A percentile compares a stretch with the other conserved stretches of the same genome.
phyloP scores from a whole-genome alignment of 1,139 yeast species.

The Candida frijolesensis region DNA sequence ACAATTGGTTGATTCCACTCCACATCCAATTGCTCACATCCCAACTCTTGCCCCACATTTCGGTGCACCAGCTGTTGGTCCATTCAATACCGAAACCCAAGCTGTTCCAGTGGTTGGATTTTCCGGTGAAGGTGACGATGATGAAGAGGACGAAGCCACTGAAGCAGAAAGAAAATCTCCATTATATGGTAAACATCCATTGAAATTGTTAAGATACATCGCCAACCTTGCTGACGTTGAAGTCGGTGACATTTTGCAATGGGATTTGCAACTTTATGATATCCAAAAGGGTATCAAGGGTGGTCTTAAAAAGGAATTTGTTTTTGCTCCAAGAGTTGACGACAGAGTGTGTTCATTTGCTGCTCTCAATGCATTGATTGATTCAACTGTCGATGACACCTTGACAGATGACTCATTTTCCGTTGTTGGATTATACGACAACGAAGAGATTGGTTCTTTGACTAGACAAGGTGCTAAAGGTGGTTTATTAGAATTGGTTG shows the following conservation, averaged over 20 bases:
- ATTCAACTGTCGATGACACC: conserved; percentile 20
- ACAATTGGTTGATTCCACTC: conserved; percentile 37
- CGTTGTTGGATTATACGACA: conserved; percentile 43
- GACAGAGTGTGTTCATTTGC: conserved; percentile 48
- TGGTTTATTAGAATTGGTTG: conserved; percentile 37
- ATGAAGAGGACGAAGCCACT: conserved; percentile 25
- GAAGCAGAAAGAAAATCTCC: conserved; percentile 38
- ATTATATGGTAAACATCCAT: conserved; percentile 40
- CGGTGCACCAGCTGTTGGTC: conserved; percentile 34
- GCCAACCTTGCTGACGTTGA: conserved; percentile 30
- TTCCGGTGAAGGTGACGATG: conserved; percentile 19
- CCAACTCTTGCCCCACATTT: conserved; percentile 48
- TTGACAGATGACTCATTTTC: conserved; percentile 33
- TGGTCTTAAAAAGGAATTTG: conserved; percentile 41
- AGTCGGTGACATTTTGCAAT: conserved; percentile 29
- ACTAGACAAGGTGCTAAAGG: conserved; percentile 48
- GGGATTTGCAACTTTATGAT: conserved; percentile 46
- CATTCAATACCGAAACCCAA: conserved; percentile 42
- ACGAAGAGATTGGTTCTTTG: conserved; percentile 48
- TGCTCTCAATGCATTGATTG: conserved; percentile 39
- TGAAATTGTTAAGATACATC: conserved; percentile 37
- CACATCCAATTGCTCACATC: conserved; percentile 43
- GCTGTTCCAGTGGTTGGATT: conserved; percentile 47
- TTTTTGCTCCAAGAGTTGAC: conserved; percentile 47
- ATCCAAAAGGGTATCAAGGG: conserved; percentile 45